phyloP scores from a whole-genome alignment of 345 rosid species.

The Punica granatum region DNA sequence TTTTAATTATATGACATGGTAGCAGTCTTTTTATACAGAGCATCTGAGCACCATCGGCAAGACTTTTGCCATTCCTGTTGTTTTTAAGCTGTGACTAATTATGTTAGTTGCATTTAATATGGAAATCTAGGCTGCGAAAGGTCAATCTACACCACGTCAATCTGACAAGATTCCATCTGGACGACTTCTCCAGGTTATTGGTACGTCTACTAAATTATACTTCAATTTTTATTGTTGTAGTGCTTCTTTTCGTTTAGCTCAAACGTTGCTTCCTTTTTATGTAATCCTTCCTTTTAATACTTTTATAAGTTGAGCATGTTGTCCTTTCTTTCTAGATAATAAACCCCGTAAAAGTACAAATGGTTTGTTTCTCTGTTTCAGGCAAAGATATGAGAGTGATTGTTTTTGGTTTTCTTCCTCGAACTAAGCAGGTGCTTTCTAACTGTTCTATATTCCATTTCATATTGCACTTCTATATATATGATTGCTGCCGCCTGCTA shows the following conservation, averaged over 20 bases:
- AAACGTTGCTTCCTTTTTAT: neutral
- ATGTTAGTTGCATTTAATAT: neutral
- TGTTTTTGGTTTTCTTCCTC: conserved; percentile 88
- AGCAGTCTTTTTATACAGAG: neutral
- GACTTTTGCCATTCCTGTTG: neutral
- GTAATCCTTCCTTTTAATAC: neutral
- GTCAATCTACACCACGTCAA: conserved; percentile 51
- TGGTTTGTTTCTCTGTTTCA: conserved; percentile 18
- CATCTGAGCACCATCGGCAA: neutral
- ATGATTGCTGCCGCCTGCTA: neutral
- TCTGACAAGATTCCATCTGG: conserved; percentile 53
- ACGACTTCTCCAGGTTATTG: conserved; percentile 81
- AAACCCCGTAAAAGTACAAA: neutral
- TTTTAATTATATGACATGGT: neutral
- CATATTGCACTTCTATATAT: neutral
- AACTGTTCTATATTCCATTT: conserved; percentile 1
- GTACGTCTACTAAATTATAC: conserved; percentile 32
- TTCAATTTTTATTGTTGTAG: neutral
- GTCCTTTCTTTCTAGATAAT: neutral
- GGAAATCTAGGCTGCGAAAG: conserved; percentile 48
- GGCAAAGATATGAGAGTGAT: conserved; percentile 97
- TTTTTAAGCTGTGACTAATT: neutral
- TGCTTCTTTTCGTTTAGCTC: neutral
- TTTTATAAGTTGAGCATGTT: neutral
- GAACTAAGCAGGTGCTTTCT: conserved; percentile 65